Conservation (phyloP, 2,329 filamentous ascomycete genomes). For the Calonectria honghensis region DNA sequence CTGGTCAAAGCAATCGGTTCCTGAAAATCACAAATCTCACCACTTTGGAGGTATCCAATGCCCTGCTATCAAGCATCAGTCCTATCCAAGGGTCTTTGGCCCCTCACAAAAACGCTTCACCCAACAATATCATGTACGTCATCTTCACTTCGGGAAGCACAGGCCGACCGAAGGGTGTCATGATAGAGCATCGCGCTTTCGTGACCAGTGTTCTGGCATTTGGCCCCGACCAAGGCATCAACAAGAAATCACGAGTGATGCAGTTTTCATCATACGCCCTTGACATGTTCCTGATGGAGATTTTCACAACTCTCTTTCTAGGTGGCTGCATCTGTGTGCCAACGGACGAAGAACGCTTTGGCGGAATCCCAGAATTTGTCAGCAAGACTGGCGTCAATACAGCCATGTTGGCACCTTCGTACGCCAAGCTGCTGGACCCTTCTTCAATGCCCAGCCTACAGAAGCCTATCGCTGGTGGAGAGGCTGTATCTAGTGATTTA, state of each 20-base stretch:
- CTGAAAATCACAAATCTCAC: not conserved
- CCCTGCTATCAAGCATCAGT: not conserved
- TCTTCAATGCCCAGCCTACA: not conserved
- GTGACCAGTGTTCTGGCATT: not conserved
- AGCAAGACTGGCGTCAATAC: not conserved
- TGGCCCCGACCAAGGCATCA: not conserved
- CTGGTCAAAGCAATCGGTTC: not conserved
- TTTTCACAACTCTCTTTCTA: not conserved
- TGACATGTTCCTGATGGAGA: conserved; percentile 10
- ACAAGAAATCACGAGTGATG: conserved; percentile 1
- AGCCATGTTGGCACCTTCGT: conserved; percentile 3
- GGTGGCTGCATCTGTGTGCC: conserved; percentile 13
- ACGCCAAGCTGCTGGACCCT: not conserved
- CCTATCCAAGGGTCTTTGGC: not conserved
- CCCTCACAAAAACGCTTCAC: not conserved
- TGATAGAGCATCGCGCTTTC: conserved; percentile 5
- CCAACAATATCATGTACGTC: not conserved
- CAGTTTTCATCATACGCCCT: conserved; percentile 3
- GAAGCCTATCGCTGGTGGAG: not conserved
- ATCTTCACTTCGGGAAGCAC: conserved; percentile 27
- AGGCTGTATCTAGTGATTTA: not conserved
- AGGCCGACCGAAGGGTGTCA: conserved; percentile 13
- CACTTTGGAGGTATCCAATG: not conserved
- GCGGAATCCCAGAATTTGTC: not conserved
- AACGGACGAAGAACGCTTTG: conserved; percentile 8